A percentile compares a stretch with the other conserved stretches of the same genome.
These are phyloP conservation scores for Candida mesenterica DNA, from an alignment of 1,139 yeast species.

Conservation along the genomic window DNA sequence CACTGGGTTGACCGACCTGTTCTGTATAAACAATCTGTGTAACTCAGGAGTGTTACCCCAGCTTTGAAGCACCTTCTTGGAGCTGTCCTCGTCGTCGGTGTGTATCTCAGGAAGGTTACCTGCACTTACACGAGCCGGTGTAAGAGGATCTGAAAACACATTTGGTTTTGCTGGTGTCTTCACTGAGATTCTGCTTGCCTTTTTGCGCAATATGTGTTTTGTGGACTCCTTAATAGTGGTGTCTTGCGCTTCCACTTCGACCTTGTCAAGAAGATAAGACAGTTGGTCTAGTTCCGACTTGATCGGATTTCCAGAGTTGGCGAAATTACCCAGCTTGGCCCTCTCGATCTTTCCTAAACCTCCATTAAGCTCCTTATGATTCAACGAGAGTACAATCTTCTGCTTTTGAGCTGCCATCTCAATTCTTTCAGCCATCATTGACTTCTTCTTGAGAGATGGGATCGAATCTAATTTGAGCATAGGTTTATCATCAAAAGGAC, in stretches of 20 bases:
- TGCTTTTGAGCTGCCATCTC: slow-evolving; percentile 31
- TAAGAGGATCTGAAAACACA: slow-evolving; percentile 7
- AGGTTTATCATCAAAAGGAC: slow-evolving; percentile 12
- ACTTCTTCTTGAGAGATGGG: slow-evolving; percentile 30
- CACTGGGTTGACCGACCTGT: slow-evolving; percentile 66
- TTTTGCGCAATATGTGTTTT: slow-evolving; percentile 7
- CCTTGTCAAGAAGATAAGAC: no score
- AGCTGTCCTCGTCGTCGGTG: slow-evolving; percentile 57
- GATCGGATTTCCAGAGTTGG: no score
- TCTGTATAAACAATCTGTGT: slow-evolving; percentile 50
- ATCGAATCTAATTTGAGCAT: slow-evolving; percentile 19
- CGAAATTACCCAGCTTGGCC: no score
- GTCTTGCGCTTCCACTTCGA: no score
- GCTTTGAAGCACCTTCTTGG: slow-evolving; percentile 46
- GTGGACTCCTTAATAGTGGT: background rate
- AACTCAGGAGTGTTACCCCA: slow-evolving; percentile 77
- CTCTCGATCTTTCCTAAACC: no score
- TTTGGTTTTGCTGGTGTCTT: background rate
- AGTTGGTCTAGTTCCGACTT: no score
- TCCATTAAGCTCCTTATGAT: slow-evolving; percentile 17
- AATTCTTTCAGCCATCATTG: slow-evolving; percentile 31
- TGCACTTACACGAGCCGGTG: slow-evolving; percentile 16
- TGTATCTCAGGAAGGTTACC: slow-evolving; percentile 44
- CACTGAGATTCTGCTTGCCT: slow-evolving; percentile 9
- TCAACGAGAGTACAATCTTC: slow-evolving; percentile 29